Base-by-base conservation (phyloP, 2,329 filamentous ascomycete species). In the Leptosphaerulina australis region DNA sequence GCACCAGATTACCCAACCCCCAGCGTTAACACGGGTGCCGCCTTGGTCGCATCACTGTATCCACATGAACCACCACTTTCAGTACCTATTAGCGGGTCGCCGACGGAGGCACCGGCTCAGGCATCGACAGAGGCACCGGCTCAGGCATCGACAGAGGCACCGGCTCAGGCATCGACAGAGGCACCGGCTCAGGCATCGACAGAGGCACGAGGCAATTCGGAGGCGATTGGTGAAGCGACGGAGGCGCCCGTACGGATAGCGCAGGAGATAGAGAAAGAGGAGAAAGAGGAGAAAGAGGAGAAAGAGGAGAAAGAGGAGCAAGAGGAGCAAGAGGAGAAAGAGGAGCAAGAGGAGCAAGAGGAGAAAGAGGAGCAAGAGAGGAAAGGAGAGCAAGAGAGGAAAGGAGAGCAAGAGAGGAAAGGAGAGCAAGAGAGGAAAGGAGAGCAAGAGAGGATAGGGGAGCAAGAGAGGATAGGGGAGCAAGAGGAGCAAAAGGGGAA, bases 1-100 rank as follows among this genome's bases (percentile, higher is more conserved):
- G 30, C 29, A 4, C 24, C 30, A 7, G 34, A 36, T 4, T 5
- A 14, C n/a, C 22, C 6, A 18, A 31, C 12, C 21, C 39, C 9
- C 35, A 26, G 21, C 7, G 4, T 31, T 14, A 40, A 45, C 12
- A 40, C 29, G 29, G 48, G 48, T 12, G 48, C 35, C 12, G 48
- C 48, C 9, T 41, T 50, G 11, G 10, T 45, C 22, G 48, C 44
- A 20, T 40, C 35, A 5, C 12, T 50, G 15, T 50, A 45, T n/a
- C 48, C 48, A 1, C 40, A 30, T 9, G 35, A 45, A 1, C 15
- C 33, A 21, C 14, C 34, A 3, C 33, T n/a, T n/a, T n/a, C n/a
- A n/a, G 17, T 14, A 29, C 15, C 29, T 2, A 18, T 5, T 7
- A 12, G 22, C 17, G 26, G 21, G 25, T 15, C 7, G 25, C 6